Conservation (phyloP, 495 filamentous ascomycete species). For the Aspergillus bertholletiae region DNA sequence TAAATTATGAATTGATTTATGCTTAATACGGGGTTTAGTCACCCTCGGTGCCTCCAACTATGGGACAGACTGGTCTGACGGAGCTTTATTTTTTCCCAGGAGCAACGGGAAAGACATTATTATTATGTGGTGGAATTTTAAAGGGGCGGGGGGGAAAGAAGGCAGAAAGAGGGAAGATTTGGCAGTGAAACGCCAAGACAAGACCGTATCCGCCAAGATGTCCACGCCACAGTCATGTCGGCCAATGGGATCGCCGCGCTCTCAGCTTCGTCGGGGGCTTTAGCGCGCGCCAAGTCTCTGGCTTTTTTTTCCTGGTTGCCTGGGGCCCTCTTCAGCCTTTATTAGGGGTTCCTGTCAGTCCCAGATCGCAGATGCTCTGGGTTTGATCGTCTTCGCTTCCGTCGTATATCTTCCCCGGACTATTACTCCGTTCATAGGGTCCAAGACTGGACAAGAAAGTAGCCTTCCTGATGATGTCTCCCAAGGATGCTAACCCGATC, state of each 20-base stretch:
- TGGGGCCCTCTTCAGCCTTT: too few relatives aligned
- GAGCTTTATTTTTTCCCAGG: neutral
- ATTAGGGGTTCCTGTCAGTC: too few relatives aligned
- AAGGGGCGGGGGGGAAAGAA: neutral
- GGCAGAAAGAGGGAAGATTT: neutral
- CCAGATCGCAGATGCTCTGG: too few relatives aligned
- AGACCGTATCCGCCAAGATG: neutral
- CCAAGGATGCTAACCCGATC: too few relatives aligned
- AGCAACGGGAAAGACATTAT: neutral
- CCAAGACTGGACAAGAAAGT: too few relatives aligned
- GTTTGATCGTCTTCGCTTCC: too few relatives aligned
- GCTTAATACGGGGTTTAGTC: neutral
- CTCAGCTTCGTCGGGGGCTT: neutral
- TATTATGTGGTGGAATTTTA: neutral
- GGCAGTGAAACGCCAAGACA: slow-evolving; percentile 1
- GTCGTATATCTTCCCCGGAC: too few relatives aligned
- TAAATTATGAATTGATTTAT: neutral
- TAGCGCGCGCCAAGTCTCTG: neutral
- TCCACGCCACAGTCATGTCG: neutral
- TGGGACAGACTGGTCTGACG: neutral
- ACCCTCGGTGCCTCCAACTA: neutral
- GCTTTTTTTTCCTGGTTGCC: too few relatives aligned
- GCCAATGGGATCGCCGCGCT: neutral
- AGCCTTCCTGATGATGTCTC: too few relatives aligned
- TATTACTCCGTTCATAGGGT: too few relatives aligned